Base-by-base conservation (phyloP, 257 asterid genomes). In the Asclepias syriaca region DNA sequence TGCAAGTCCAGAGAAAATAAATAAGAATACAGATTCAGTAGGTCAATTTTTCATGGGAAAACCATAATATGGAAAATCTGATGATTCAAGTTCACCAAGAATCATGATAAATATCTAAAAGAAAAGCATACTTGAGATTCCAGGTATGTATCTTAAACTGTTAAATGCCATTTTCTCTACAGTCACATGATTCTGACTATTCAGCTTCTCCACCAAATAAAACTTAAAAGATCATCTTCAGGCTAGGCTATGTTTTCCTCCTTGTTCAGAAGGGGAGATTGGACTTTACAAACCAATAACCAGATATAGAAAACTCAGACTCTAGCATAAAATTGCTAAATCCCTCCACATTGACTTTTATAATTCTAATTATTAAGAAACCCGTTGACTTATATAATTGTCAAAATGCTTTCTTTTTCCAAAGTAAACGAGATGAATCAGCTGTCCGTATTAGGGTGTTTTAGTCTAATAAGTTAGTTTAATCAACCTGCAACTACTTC, bases 401-500 rank as follows among this genome's bases (percentile, higher is more conserved):
- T 32, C 21, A 29, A 32, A 4, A 59, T 59, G 43, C n/a, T 27
- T 59, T 24, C 40, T 14, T 29, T 8, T 5, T 59, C 21, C n/a
- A 3, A 27, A 22, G 63, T 59, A 14, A n/a, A 64, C 40, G 27
- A 37, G 27, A 64, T 64, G 29, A 32, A 37, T 37, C 49, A 37
- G 16, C 24, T 11, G 21, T 37, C 29, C 10, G 37, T 18, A 16
- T 18, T 15, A 43, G 27, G 60, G 9, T 12, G 54, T 54, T 7
- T 46, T 61, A 63, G n/a, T 55, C 58, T 32, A 50, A 39, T 32
- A 50, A 39, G 74, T 56, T 63, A 22, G 46, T 16, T 53, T 12
- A 64, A 39, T 74, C 67, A 74, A 74, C 67, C 60, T 24, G 53
- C 53, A 69, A 69, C 63, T 60, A 54, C 76, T 68, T 69, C 70